Percentiles rank a stretch among this genome's conserved stretches.
Evolutionary conservation across 768 basidiomycete genomes (phyloP).

Genomic region (Pholiota molesta): DNA sequence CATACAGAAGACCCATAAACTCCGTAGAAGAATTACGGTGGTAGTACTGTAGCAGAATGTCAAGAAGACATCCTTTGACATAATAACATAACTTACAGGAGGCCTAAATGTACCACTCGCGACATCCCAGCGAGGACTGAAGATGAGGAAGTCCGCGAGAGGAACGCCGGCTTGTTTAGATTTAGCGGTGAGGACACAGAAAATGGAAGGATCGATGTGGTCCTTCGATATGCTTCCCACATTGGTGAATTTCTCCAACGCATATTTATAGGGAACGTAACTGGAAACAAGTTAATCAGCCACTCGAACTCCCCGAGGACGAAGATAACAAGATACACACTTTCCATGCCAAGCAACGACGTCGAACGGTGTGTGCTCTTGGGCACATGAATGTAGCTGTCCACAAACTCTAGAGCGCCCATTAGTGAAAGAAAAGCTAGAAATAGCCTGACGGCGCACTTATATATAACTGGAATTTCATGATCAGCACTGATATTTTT

Average conservation of each 20-base stretch:
- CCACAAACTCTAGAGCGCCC: conserved; percentile 49
- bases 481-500: neutral
- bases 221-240: conserved; percentile 69
- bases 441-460: conserved; percentile 30
- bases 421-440: neutral
- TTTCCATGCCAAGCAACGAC: conserved; percentile 75
- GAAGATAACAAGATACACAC: conserved; percentile 34
- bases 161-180: conserved; percentile 62
- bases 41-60: conserved; percentile 46
- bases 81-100: conserved; percentile 39
- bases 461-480: conserved; percentile 45
- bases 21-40: conserved; percentile 66
- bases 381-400: conserved; percentile 52
- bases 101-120: conserved; percentile 61
- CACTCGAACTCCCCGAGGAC: neutral
- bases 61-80: neutral
- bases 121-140: conserved; percentile 68
- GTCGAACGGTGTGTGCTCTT: conserved; percentile 72
- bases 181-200: conserved; percentile 68
- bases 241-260: conserved; percentile 61
- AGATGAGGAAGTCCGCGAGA: conserved; percentile 66
- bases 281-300: conserved; percentile 27
- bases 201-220: conserved; percentile 71
- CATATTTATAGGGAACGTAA: conserved; percentile 71
- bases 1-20: conserved; percentile 67